Evolutionary conservation across 2,329 filamentous ascomycete genomes (phyloP).

Genomic region (Hirsutella minnesotensis): DNA sequence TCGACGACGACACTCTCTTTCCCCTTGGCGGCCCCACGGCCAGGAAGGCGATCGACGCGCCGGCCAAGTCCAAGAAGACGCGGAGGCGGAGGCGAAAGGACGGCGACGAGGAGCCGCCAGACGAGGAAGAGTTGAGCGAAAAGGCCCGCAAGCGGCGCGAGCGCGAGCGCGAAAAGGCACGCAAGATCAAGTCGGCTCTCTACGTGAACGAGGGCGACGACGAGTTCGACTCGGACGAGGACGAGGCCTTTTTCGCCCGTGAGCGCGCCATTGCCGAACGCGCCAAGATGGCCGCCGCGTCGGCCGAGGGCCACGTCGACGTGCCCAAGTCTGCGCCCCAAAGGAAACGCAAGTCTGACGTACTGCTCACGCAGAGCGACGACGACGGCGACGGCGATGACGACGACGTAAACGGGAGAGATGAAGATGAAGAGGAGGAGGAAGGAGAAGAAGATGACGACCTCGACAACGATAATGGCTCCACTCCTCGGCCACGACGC

Average conservation of each 20-base stretch:
- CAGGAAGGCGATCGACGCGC: conserved; percentile 38
- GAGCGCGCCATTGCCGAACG: conserved; percentile 51
- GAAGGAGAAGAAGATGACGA: too few relatives aligned
- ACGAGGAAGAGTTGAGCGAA: conserved; percentile 54
- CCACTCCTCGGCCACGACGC: too few relatives aligned
- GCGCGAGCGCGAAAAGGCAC: conserved; percentile 63
- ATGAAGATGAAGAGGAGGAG: not conserved
- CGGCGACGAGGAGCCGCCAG: conserved; percentile 27
- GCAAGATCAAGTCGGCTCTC: conserved; percentile 72
- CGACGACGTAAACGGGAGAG: not conserved
- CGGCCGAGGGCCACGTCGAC: conserved; percentile 6
- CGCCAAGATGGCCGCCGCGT: conserved; percentile 24
- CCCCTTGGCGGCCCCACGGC: conserved; percentile 53
- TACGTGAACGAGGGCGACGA: conserved; percentile 81
- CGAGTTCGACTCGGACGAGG: conserved; percentile 67
- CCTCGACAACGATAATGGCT: not conserved
- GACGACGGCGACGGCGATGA: conserved; percentile 11
- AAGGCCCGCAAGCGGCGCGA: conserved; percentile 49
- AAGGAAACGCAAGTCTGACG: conserved; percentile 17
- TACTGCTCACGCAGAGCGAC: conserved; percentile 13
- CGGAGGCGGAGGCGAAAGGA: conserved; percentile 34
- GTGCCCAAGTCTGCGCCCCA: conserved; percentile 1
- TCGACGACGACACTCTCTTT: conserved; percentile 51
- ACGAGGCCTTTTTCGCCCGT: conserved; percentile 60
- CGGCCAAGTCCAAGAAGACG: conserved; percentile 40